Evolutionary conservation across 2,329 filamentous ascomycete genomes (phyloP).

Genomic region (Calonectria pteridis): DNA sequence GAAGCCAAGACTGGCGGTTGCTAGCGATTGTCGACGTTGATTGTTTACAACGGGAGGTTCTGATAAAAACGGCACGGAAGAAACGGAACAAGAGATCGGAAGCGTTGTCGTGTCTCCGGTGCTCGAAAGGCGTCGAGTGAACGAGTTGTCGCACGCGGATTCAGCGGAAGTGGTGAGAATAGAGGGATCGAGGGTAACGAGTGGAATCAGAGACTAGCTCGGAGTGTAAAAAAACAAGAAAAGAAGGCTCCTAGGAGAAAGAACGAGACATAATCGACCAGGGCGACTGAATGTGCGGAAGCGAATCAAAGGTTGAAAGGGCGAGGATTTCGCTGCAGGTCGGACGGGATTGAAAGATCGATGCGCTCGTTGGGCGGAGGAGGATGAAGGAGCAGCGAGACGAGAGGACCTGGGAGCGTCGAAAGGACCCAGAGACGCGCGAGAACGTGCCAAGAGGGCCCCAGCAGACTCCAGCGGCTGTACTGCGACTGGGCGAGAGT

Average conservation of each 20-base stretch:
- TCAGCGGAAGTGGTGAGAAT: conserved; percentile 34
- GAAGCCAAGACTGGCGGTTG: conserved; percentile 28
- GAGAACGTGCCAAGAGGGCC: conserved; percentile 29
- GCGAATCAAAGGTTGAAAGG: conserved; percentile 31
- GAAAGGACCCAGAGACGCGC: conserved; percentile 35
- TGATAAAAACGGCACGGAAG: conserved; percentile 23
- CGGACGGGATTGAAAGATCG: conserved; percentile 35
- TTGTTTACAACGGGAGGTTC: conserved; percentile 21
- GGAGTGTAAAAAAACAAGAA: conserved; percentile 38
- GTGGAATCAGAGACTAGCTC: conserved; percentile 64
- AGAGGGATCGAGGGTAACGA: conserved; percentile 53
- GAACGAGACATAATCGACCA: conserved; percentile 53
- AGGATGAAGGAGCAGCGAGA: conserved; percentile 42
- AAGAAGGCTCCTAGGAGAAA: conserved; percentile 47
- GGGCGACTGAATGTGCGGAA: conserved; percentile 39
- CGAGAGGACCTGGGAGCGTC: conserved; percentile 37
- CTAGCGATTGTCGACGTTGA: conserved; percentile 31
- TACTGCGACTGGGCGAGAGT: conserved; percentile 32
- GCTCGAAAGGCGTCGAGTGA: conserved; percentile 10
- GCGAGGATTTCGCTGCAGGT: conserved; percentile 33
- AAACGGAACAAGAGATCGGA: conserved; percentile 21
- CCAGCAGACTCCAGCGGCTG: conserved; percentile 21
- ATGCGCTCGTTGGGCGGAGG: conserved; percentile 40
- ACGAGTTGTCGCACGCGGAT: conserved; percentile 24
- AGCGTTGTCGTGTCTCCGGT: conserved; percentile 15